phyloP scores from a whole-genome alignment of 2,329 filamentous ascomycete species.

The Aspergillus amoenus region DNA sequence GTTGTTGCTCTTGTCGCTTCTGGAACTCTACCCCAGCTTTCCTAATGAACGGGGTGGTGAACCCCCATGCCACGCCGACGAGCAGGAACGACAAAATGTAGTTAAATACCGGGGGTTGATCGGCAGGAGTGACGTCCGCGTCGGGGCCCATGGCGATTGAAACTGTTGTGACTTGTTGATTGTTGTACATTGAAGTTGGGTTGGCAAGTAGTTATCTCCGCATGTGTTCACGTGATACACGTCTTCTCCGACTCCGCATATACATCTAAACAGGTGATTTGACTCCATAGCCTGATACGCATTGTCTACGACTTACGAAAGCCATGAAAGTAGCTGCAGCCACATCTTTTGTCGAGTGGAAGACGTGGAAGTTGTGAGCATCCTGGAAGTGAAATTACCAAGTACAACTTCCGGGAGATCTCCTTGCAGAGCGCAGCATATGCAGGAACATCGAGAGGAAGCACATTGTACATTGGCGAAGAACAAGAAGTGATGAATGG shows the following conservation, averaged over 20 bases:
- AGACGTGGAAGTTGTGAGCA: no score
- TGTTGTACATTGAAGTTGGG: not conserved
- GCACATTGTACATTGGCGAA: no score
- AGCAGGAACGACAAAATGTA: conserved; percentile 87
- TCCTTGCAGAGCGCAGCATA: no score
- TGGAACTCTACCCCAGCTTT: conserved; percentile 75
- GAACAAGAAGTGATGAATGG: no score
- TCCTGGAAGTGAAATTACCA: no score
- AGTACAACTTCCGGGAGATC: no score
- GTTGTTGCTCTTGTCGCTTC: conserved; percentile 48
- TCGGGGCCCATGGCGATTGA: conserved; percentile 33
- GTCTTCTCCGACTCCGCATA: not conserved
- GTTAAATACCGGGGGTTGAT: conserved; percentile 58
- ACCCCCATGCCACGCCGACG: conserved; percentile 88
- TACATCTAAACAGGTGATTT: no score
- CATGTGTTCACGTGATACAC: not conserved
- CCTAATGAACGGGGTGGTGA: conserved; percentile 90
- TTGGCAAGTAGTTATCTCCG: not conserved
- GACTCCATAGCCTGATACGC: no score
- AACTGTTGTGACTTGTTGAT: not conserved
- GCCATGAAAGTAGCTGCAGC: no score
- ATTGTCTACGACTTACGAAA: no score
- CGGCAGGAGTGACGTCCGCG: conserved; percentile 23
- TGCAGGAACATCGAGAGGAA: no score
- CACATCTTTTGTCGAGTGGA: no score